These are phyloP conservation scores for Fraxinus albicans DNA, from an alignment of 305 asterid genomes.

Conservation along the genomic window DNA sequence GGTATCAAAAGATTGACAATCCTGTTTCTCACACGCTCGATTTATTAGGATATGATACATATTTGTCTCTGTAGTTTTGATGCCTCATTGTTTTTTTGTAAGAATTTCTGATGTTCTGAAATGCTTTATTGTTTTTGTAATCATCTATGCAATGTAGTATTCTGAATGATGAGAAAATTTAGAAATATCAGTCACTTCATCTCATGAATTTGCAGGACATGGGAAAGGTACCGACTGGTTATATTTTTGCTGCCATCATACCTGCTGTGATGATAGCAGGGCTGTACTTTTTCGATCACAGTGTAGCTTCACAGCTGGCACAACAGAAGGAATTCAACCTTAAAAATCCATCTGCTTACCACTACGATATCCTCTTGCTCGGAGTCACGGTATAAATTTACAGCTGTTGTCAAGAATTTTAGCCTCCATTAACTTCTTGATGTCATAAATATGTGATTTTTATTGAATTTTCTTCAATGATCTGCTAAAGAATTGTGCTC, in stretches of 20 bases:
- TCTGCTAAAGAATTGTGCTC: not conserved
- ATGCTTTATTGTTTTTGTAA: not conserved
- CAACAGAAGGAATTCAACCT: conserved; percentile 89
- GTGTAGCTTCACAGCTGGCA: conserved; percentile 92
- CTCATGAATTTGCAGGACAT: conserved; percentile 58
- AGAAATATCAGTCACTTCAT: conserved; percentile 1
- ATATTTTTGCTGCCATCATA: conserved; percentile 70
- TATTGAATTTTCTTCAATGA: not conserved
- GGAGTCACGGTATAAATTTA: conserved; percentile 67
- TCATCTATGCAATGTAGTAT: not conserved
- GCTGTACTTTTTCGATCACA: conserved; percentile 83
- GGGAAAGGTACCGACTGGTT: conserved; percentile 60
- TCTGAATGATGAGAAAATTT: not conserved
- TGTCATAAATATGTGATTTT: not conserved
- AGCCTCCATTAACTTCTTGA: not conserved
- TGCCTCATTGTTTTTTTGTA: not conserved
- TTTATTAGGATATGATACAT: not conserved
- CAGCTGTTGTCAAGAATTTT: not conserved
- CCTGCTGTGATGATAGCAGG: conserved; percentile 96
- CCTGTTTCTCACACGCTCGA: not conserved
- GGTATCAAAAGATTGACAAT: conserved; percentile 38
- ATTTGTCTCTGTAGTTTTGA: not conserved
- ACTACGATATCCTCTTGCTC: conserved; percentile 70
- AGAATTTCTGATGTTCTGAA: not conserved
- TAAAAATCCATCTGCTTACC: conserved; percentile 84